phyloP scores from a whole-genome alignment of 331 rosid species.

The Acacia concinna region DNA sequence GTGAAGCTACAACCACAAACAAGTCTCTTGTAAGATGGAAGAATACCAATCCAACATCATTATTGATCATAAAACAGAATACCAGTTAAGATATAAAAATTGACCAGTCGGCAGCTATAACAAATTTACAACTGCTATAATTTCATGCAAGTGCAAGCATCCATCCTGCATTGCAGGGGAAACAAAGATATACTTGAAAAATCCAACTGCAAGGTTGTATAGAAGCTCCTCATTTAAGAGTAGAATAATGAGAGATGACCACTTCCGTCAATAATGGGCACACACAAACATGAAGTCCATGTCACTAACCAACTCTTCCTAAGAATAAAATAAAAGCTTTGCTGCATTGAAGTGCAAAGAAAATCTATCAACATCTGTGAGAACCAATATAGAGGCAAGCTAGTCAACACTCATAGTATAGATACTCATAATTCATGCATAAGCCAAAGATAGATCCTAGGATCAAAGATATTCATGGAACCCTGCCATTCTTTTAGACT shows the following conservation, averaged over 20 bases:
- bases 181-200: background rate
- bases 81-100: background rate
- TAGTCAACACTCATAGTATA: background rate
- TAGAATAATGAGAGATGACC: constrained; percentile 5
- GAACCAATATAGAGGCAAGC: background rate
- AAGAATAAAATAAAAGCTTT: background rate
- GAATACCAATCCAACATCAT: constrained; percentile 18
- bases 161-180: background rate
- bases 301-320: background rate
- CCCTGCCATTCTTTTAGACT: background rate
- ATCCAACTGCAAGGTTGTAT: constrained; percentile 19
- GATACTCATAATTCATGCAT: background rate
- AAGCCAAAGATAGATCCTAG: constrained; percentile 12
- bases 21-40: background rate
- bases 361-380: background rate
- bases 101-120: background rate
- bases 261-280: background rate
- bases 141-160: constrained; percentile 7
- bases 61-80: background rate
- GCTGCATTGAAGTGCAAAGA: background rate
- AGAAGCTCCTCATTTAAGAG: background rate
- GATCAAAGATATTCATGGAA: background rate
- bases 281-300: constrained; percentile 1
- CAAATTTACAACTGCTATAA: background rate
- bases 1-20: constrained; percentile 19